Base-by-base conservation (phyloP, 306 rosid genomes). In the Mucuna pruriens region DNA sequence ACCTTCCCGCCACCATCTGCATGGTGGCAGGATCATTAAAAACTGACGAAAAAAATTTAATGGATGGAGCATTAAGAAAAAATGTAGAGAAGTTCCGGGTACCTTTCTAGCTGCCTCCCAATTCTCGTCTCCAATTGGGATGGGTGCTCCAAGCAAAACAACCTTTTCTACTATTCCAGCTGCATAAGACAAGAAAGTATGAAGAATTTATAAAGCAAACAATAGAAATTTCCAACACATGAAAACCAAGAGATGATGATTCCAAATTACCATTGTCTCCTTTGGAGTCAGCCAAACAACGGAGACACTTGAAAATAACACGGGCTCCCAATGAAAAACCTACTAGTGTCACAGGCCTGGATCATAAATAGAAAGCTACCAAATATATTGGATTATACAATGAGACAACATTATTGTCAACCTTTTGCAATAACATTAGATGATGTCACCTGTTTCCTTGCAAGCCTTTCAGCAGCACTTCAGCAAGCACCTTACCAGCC, bases 1-100 rank as follows among this genome's bases (percentile, higher is more conserved):
- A 91, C 79, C 96, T 91, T 79, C 96, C 94, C 2, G 92, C 92
- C 68, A 88, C 96, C 86, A 89, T 88, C 94, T 85, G 87, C 64
- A 71, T 54, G 48, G 62, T n/a, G 39, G 70, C 26, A 58, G 26
- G 33, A 81, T 46, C 74, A 67, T 58, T 66, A 80, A 71, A 52
- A 80, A 36, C 39, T n/a, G 15, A 16, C 31, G 63, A 31, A 51
- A 58, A 58, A 58, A 38, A 58, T 48, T 48, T 22, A 67, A 46
- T 51, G 52, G 45, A 71, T 76, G 68, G 48, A 57, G 15, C 54
- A 1, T 11, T 45, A 19, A 34, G 40, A 0, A 3, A 44, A 46
- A 31, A 65, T 13, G 74, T 10, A 49, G 42, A 52, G 15, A 55
- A 57, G n/a, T 48, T 63, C 34, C 42, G 55, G 22, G 26, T 79